Conservation (phyloP, 805 yeast genomes). For the Candida gorgasii region DNA sequence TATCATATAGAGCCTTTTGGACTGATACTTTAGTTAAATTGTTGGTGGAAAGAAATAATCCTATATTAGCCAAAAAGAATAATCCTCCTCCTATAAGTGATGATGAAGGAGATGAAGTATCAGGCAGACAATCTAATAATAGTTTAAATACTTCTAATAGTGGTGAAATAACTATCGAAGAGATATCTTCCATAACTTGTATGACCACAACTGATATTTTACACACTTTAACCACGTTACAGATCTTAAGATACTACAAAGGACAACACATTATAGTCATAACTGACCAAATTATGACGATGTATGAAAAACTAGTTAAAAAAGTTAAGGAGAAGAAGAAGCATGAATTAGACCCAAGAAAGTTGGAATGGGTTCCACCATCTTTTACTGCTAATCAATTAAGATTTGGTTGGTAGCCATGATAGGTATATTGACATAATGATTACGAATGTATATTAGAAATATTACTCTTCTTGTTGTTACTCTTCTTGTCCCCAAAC, state of each 20-base stretch:
- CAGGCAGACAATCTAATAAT: conserved; percentile 14
- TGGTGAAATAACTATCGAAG: conserved; percentile 79
- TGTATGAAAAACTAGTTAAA: conserved; percentile 63
- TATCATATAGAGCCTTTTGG: conserved; percentile 96
- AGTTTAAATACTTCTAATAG: conserved; percentile 8
- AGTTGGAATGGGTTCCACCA: conserved; percentile 91
- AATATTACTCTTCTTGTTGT: conserved; percentile 1
- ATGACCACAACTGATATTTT: conserved; percentile 96
- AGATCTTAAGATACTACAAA: conserved; percentile 86
- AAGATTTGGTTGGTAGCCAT: conserved; percentile 93
- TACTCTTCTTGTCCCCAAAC: conserved; percentile 50
- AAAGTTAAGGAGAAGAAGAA: conserved; percentile 64
- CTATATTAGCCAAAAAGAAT: conserved; percentile 37
- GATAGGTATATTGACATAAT: conserved; percentile 1
- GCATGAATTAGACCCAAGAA: conserved; percentile 71
- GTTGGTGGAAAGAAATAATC: conserved; percentile 58
- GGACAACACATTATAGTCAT: conserved; percentile 91
- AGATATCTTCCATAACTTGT: conserved; percentile 78
- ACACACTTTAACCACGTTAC: conserved; percentile 89
- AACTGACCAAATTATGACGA: conserved; percentile 76
- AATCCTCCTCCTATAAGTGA: conserved; percentile 36
- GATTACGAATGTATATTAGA: conserved; percentile 12
- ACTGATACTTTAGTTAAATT: conserved; percentile 81
- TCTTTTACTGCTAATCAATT: conserved; percentile 93
- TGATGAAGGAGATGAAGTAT: conserved; percentile 27